Conservation (phyloP, 2,329 filamentous ascomycete species). For the Mycogone perniciosa region DNA sequence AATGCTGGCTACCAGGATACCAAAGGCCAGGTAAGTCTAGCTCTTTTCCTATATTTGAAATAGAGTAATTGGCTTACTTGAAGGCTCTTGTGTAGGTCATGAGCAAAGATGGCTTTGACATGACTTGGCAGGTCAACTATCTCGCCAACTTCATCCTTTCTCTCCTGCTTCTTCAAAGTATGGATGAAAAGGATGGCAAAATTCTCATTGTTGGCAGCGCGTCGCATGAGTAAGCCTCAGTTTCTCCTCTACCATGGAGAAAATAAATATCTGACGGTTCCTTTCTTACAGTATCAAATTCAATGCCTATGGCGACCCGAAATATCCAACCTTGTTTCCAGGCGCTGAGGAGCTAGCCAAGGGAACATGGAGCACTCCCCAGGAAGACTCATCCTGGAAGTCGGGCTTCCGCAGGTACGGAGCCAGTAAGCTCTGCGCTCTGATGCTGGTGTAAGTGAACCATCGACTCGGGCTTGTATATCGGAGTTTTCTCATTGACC, state of each 20-base stretch:
- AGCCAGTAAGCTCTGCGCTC: slow-evolving; percentile 31
- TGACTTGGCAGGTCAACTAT: slow-evolving; percentile 29
- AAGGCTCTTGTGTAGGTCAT: slow-evolving; percentile 16
- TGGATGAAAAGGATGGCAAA: slow-evolving; percentile 23
- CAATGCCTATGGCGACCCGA: slow-evolving; percentile 19
- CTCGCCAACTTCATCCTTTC: slow-evolving; percentile 25
- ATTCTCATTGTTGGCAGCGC: slow-evolving; percentile 28
- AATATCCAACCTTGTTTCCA: slow-evolving; percentile 23
- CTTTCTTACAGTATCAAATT: slow-evolving; percentile 22
- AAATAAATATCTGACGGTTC: background rate
- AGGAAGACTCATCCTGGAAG: slow-evolving; percentile 21
- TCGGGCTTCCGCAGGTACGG: slow-evolving; percentile 32
- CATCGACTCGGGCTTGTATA: background rate
- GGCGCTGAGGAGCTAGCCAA: slow-evolving; percentile 26
- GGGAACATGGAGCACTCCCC: slow-evolving; percentile 28
- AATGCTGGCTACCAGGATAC: slow-evolving; percentile 26
- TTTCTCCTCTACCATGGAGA: background rate
- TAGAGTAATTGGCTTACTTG: too few relatives aligned
- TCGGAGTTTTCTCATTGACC: too few relatives aligned
- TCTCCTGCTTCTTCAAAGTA: slow-evolving; percentile 27
- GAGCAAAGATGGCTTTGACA: slow-evolving; percentile 26
- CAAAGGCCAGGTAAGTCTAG: slow-evolving; percentile 19
- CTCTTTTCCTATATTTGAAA: background rate
- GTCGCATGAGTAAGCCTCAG: slow-evolving; percentile 28
- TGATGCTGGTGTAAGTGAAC: slow-evolving; percentile 29